Evolutionary conservation across 768 basidiomycete genomes (phyloP).

Genomic region (Psilocybe cyanescens): DNA sequence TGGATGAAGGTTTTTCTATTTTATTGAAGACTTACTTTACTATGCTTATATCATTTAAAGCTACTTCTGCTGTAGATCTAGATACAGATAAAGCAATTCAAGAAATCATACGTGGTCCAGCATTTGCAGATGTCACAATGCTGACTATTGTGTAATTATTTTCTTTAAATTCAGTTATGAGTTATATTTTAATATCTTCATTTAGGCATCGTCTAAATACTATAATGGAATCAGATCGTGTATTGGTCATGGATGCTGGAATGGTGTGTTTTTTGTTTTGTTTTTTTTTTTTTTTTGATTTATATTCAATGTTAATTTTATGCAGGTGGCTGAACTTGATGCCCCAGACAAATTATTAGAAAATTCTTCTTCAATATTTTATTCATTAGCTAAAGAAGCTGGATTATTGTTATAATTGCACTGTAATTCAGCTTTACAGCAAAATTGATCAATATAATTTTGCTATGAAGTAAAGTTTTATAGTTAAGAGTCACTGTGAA

Average conservation of each 20-base stretch:
- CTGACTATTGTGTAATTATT: slow-evolving; percentile 80
- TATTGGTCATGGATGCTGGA: slow-evolving; percentile 86
- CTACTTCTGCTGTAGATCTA: slow-evolving; percentile 88
- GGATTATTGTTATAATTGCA: slow-evolving; percentile 38
- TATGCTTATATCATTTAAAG: slow-evolving; percentile 35
- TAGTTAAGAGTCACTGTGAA: no score
- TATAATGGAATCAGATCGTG: slow-evolving; percentile 78
- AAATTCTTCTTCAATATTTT: slow-evolving; percentile 60
- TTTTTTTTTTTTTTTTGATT: neutral
- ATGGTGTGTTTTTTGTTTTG: slow-evolving; percentile 42
- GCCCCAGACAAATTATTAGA: slow-evolving; percentile 65
- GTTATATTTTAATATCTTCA: neutral
- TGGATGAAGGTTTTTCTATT: slow-evolving; percentile 78
- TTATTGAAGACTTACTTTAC: neutral
- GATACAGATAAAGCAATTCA: slow-evolving; percentile 91
- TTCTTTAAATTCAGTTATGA: neutral
- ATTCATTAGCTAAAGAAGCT: slow-evolving; percentile 67
- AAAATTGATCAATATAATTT: no score
- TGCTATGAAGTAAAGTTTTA: no score
- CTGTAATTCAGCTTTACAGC: no score
- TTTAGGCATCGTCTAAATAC: slow-evolving; percentile 80
- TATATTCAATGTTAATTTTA: neutral
- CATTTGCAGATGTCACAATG: slow-evolving; percentile 80
- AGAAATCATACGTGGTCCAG: slow-evolving; percentile 80
- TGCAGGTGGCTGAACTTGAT: slow-evolving; percentile 79